Conservation (phyloP, 2,329 filamentous ascomycete genomes). For the Graphilbum fragrans region DNA sequence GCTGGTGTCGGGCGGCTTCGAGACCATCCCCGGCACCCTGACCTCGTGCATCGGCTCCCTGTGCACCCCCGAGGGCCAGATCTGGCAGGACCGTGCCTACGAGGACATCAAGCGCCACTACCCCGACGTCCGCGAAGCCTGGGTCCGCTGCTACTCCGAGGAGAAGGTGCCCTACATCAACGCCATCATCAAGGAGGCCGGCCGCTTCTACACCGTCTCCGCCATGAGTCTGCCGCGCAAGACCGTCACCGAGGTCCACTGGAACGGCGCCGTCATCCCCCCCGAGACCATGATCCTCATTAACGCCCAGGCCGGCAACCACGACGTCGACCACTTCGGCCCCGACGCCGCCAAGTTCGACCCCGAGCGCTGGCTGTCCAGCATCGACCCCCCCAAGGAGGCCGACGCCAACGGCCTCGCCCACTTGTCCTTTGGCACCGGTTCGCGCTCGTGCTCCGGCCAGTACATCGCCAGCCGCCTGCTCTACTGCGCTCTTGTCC, state of each 20-base stretch:
- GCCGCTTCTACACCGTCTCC: slow-evolving; percentile 70
- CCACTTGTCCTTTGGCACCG: slow-evolving; percentile 51
- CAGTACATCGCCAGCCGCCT: slow-evolving; percentile 52
- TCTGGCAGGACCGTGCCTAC: slow-evolving; percentile 58
- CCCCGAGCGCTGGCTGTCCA: slow-evolving; percentile 55
- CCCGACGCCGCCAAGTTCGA: slow-evolving; percentile 44
- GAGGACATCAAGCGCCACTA: slow-evolving; percentile 60
- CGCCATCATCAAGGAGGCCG: slow-evolving; percentile 64
- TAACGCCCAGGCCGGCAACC: slow-evolving; percentile 64
- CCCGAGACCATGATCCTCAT: slow-evolving; percentile 71
- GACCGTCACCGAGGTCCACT: slow-evolving; percentile 60
- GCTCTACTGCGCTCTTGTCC: slow-evolving; percentile 46
- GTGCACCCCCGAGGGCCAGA: slow-evolving; percentile 52
- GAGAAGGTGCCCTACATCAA: slow-evolving; percentile 69
- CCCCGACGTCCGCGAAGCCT: slow-evolving; percentile 59
- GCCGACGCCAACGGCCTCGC: slow-evolving; percentile 32
- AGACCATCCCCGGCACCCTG: slow-evolving; percentile 69
- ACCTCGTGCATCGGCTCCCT: slow-evolving; percentile 72
- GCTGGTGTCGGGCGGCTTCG: slow-evolving; percentile 70
- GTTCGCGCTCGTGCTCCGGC: slow-evolving; percentile 51
- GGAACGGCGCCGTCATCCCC: slow-evolving; percentile 55
- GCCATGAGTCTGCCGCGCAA: slow-evolving; percentile 65
- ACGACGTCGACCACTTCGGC: slow-evolving; percentile 57
- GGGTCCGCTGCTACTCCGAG: slow-evolving; percentile 59
- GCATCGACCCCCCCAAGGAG: slow-evolving; percentile 5